Evolutionary conservation across 139 green algal species (phyloP).

Genomic region (Chlamydomonas eustigma): DNA sequence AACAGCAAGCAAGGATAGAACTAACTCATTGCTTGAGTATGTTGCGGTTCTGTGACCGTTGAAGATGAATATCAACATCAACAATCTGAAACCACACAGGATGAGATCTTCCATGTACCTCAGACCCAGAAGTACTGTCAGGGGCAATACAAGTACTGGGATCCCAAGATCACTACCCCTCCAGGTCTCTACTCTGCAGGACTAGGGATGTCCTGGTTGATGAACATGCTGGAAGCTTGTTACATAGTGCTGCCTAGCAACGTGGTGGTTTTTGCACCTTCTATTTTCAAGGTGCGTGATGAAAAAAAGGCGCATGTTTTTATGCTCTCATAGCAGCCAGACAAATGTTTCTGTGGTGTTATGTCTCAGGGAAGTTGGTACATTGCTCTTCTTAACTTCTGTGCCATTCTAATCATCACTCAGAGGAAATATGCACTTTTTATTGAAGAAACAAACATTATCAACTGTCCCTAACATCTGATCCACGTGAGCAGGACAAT

Average conservation of each 20-base stretch:
- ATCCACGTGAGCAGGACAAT: too few relatives aligned
- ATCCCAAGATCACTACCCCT: constrained; percentile 93
- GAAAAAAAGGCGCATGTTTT: neutral
- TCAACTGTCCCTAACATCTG: neutral
- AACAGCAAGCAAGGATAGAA: neutral
- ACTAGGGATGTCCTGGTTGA: neutral
- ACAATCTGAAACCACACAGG: constrained; percentile 47
- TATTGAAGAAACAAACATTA: neutral
- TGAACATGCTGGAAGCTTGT: neutral
- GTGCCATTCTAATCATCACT: too few relatives aligned
- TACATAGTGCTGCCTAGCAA: too few relatives aligned
- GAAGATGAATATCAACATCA: neutral
- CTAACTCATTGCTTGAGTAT: neutral
- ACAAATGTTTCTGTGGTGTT: neutral
- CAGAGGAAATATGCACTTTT: neutral
- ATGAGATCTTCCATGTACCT: constrained; percentile 90
- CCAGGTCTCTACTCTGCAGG: constrained; percentile 74
- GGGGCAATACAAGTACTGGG: constrained; percentile 66
- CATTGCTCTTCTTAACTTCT: too few relatives aligned
- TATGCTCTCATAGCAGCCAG: neutral
- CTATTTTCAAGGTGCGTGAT: neutral
- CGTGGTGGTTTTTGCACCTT: neutral
- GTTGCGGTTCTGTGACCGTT: neutral
- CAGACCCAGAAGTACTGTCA: constrained; percentile 83
- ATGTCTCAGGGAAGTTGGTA: too few relatives aligned